phyloP scores from a whole-genome alignment of 176 grass and related monocot genomes.

The Rhynchospora breviuscula region DNA sequence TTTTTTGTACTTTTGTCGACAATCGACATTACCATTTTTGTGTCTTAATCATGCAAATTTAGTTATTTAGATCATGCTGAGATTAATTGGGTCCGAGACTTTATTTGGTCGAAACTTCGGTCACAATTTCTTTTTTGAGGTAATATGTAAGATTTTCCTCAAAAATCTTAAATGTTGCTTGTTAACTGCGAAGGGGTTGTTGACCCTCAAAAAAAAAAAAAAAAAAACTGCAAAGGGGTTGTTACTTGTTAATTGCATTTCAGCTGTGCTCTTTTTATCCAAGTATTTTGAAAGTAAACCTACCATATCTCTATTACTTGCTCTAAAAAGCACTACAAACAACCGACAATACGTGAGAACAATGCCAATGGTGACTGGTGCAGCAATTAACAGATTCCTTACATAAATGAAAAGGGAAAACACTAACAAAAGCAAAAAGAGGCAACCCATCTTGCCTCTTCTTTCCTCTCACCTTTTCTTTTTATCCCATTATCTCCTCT shows the following conservation, averaged over 20 bases:
- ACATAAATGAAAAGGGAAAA: conserved; percentile 9
- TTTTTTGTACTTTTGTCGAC: not conserved
- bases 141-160: not conserved
- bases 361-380: not conserved
- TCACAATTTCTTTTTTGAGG: too few relatives aligned
- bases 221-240: too few relatives aligned
- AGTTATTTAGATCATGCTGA: too few relatives aligned
- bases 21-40: too few relatives aligned
- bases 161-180: too few relatives aligned
- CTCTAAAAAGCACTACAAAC: not conserved
- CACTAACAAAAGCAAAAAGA: conserved; percentile 17
- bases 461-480: conserved; percentile 37
- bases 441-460: conserved; percentile 37
- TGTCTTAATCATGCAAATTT: too few relatives aligned
- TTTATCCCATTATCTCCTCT: conserved; percentile 46
- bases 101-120: too few relatives aligned
- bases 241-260: not conserved
- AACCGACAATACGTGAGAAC: conserved; percentile 1
- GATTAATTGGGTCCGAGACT: too few relatives aligned
- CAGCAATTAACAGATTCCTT: conserved; percentile 24
- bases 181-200: too few relatives aligned
- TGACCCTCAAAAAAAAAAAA: too few relatives aligned
- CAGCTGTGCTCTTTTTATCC: not conserved
- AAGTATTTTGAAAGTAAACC: not conserved
- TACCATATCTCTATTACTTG: not conserved